phyloP scores from a whole-genome alignment of 2,329 filamentous ascomycete species.

The Curvularia lunata region DNA sequence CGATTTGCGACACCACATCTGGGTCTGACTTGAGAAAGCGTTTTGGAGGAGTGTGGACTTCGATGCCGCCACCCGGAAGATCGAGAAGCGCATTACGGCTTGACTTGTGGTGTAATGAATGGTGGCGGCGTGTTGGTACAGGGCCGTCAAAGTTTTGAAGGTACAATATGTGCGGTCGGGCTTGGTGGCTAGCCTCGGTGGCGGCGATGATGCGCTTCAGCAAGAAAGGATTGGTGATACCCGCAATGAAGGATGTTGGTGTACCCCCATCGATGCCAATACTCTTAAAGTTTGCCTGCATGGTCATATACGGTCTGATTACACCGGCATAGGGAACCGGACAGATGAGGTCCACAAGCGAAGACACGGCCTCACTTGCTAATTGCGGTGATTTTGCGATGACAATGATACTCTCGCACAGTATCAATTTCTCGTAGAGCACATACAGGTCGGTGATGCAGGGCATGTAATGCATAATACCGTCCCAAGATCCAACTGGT shows the following conservation, averaged over 20 bases:
- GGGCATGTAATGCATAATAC: constrained; percentile 49
- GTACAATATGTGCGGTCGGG: constrained; percentile 48
- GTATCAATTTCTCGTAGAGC: constrained; percentile 50
- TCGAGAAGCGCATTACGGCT: constrained; percentile 47
- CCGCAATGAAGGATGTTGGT: constrained; percentile 48
- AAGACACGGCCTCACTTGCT: constrained; percentile 50
- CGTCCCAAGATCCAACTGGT: constrained; percentile 49
- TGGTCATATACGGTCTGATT: constrained; percentile 51
- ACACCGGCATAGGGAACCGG: constrained; percentile 52
- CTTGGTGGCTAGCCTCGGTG: constrained; percentile 42
- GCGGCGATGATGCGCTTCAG: constrained; percentile 48
- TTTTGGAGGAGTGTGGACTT: constrained; percentile 45
- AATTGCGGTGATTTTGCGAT: constrained; percentile 52
- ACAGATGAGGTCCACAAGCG: constrained; percentile 48
- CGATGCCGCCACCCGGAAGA: constrained; percentile 50
- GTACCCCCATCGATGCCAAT: constrained; percentile 50
- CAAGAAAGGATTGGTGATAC: constrained; percentile 53
- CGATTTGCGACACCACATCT: constrained; percentile 42
- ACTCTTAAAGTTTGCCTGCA: constrained; percentile 52
- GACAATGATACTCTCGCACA: constrained; percentile 51
- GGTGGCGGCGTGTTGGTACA: constrained; percentile 46
- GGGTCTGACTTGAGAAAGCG: constrained; percentile 50
- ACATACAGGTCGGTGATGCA: constrained; percentile 52
- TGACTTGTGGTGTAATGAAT: constrained; percentile 47
- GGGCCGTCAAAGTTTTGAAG: constrained; percentile 46